Evolutionary conservation across 768 basidiomycete species (phyloP).

Genomic region (Leccinum subgranulosum): DNA sequence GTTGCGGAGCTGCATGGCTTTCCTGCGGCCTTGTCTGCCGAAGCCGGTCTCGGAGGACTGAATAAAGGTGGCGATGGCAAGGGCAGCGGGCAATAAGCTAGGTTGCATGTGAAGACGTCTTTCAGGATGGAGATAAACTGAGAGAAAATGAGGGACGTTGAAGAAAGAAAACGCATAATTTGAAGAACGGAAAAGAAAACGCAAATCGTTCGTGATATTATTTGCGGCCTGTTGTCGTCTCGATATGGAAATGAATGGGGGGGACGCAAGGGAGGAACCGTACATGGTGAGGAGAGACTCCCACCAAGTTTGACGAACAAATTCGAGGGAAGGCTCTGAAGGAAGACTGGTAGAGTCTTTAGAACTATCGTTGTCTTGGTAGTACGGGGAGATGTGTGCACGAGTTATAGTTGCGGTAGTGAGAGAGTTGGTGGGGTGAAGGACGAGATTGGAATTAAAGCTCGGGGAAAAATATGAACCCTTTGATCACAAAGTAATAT

Average conservation of each 20-base stretch:
- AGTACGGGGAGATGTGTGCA: conserved; percentile 9
- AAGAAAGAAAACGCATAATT: conserved; percentile 76
- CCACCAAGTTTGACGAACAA: conserved; percentile 77
- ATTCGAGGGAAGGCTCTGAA: conserved; percentile 60
- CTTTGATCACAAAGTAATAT: conserved; percentile 24
- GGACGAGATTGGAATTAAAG: conserved; percentile 5
- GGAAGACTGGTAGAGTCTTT: conserved; percentile 30
- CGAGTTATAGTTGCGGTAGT: neutral
- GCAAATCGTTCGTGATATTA: conserved; percentile 53
- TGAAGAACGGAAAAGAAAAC: conserved; percentile 60
- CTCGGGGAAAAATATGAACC: conserved; percentile 7
- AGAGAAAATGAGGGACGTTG: conserved; percentile 66
- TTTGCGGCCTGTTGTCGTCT: conserved; percentile 47
- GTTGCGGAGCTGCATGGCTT: conserved; percentile 59
- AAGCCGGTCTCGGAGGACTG: conserved; percentile 62
- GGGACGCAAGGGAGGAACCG: conserved; percentile 30
- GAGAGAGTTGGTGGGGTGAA: neutral
- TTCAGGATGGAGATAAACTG: conserved; percentile 52
- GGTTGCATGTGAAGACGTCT: conserved; percentile 62
- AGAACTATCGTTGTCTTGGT: conserved; percentile 8
- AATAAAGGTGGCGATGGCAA: conserved; percentile 67
- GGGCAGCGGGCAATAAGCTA: conserved; percentile 55
- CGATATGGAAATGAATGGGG: conserved; percentile 34
- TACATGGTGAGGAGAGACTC: conserved; percentile 65
- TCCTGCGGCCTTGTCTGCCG: conserved; percentile 49